Evolutionary conservation across 495 filamentous ascomycete genomes (phyloP).

Genomic region (Cryomyces minteri): DNA sequence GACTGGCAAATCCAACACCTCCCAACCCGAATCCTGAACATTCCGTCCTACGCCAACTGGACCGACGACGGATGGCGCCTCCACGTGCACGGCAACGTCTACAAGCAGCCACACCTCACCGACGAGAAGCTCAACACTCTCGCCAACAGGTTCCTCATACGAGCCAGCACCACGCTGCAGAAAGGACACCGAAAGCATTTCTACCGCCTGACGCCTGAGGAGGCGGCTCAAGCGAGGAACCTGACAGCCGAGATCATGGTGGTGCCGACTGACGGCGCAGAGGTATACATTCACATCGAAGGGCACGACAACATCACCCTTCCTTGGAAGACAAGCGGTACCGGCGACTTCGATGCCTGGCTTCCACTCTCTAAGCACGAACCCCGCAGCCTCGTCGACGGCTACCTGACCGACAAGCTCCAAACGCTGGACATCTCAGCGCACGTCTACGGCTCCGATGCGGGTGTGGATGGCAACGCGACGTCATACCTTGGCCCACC

Average conservation of each 20-base stretch:
- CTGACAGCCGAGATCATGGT: constrained; percentile 53
- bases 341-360: no score
- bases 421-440: no score
- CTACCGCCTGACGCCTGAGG: constrained; percentile 34
- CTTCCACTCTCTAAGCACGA: no score
- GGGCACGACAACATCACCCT: background rate
- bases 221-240: constrained; percentile 51
- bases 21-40: constrained; percentile 35
- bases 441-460: no score
- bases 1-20: constrained; percentile 32
- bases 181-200: no score
- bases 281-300: no score
- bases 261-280: no score
- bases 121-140: constrained; percentile 41
- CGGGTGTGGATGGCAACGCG: background rate
- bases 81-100: background rate
- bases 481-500: background rate
- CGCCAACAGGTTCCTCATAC: constrained; percentile 51
- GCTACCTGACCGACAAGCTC: no score
- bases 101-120: constrained; percentile 8
- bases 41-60: background rate
- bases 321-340: no score
- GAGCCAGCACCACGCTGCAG: constrained; percentile 29
- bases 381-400: no score
- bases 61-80: background rate